phyloP scores from a whole-genome alignment of 805 yeast genomes.

The Schwanniomyces polymorphus region DNA sequence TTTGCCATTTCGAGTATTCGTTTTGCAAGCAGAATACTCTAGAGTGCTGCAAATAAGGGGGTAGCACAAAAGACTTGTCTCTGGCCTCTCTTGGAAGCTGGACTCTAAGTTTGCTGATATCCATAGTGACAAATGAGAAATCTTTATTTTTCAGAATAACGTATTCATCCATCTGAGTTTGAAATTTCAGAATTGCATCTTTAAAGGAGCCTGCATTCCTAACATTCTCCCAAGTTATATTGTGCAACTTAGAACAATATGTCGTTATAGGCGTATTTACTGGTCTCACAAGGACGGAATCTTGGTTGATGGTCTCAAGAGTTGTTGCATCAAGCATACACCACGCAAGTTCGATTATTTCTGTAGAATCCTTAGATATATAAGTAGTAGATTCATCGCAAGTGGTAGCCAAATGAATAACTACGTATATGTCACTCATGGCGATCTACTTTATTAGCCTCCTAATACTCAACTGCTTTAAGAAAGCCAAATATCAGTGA shows the following conservation, averaged over 20 bases:
- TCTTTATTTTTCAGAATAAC: constrained; percentile 44
- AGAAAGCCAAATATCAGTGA: background rate
- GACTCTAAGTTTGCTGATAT: constrained; percentile 72
- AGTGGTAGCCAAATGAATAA: constrained; percentile 62
- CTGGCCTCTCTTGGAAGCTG: constrained; percentile 79
- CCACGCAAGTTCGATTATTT: constrained; percentile 71
- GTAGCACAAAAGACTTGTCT: constrained; percentile 70
- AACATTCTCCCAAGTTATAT: constrained; percentile 62
- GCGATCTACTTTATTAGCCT: background rate
- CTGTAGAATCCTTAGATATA: constrained; percentile 66
- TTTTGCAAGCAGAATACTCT: constrained; percentile 71
- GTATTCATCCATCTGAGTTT: constrained; percentile 46
- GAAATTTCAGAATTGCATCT: constrained; percentile 61
- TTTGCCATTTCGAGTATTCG: constrained; percentile 75
- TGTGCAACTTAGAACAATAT: constrained; percentile 49
- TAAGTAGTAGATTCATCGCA: constrained; percentile 63
- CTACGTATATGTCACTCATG: constrained; percentile 60
- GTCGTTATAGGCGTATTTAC: constrained; percentile 66
- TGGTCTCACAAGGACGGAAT: constrained; percentile 56
- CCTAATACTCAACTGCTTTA: background rate
- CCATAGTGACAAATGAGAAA: constrained; percentile 65
- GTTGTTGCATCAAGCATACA: constrained; percentile 54
- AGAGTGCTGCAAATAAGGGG: constrained; percentile 74
- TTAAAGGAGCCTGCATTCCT: constrained; percentile 57
- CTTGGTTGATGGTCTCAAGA: constrained; percentile 42